These are phyloP conservation scores for Sugiyamaella lignohabitans DNA, from an alignment of 805 yeast genomes.

Conservation along the genomic window DNA sequence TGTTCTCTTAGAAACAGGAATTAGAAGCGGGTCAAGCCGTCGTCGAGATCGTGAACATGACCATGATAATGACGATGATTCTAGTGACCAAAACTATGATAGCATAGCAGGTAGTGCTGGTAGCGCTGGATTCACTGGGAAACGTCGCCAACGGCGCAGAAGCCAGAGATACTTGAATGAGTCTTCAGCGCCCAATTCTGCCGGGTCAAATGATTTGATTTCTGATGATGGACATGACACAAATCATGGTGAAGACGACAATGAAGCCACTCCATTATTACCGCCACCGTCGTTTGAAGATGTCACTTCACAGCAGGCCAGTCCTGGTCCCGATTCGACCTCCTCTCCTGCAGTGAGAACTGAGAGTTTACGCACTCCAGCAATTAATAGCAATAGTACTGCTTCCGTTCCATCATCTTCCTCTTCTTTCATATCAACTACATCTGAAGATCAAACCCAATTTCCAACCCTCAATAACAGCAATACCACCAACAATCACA, in stretches of 20 bases:
- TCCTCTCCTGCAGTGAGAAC: neutral
- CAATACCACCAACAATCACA: no score
- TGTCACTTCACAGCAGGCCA: no score
- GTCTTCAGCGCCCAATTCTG: neutral
- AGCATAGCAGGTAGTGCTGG: no score
- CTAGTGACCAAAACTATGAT: neutral
- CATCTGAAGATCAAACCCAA: neutral
- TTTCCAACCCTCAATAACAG: no score
- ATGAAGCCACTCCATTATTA: neutral
- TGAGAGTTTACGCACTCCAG: no score
- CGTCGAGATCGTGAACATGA: neutral
- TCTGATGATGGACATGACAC: neutral
- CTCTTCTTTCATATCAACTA: neutral
- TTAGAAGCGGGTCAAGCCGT: neutral
- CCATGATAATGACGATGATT: neutral
- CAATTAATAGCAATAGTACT: neutral
- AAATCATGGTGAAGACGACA: neutral
- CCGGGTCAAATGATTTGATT: neutral
- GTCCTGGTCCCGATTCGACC: neutral
- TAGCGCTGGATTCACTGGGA: neutral
- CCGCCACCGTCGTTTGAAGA: no score
- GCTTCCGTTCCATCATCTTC: neutral
- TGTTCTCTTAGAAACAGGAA: conserved; percentile 51
- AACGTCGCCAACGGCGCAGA: neutral
- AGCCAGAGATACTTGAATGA: no score